Evolutionary conservation across 345 rosid genomes (phyloP).

Genomic region (Clausena lansium): DNA sequence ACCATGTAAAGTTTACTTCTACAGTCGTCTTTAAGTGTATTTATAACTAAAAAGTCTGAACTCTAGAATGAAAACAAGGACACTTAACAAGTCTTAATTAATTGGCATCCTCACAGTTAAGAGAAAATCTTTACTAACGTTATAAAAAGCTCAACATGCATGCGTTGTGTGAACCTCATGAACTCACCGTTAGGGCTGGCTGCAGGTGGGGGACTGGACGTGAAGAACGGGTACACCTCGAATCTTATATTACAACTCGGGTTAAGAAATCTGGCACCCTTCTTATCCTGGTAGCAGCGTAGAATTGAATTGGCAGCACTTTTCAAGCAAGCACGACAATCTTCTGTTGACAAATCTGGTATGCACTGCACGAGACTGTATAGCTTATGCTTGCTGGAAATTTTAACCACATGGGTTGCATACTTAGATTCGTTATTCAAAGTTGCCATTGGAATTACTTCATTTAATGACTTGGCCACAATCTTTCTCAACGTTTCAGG

Average conservation of each 20-base stretch:
- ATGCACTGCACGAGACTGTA: slow-evolving; percentile 26
- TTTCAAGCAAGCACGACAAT: not conserved
- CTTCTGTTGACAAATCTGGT: slow-evolving; percentile 1
- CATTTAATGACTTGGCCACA: not conserved
- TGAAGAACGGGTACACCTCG: slow-evolving; percentile 12
- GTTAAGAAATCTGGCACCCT: slow-evolving; percentile 9
- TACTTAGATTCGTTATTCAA: not conserved
- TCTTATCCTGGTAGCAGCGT: not conserved
- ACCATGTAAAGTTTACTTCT: not conserved
- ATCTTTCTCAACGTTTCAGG: not conserved
- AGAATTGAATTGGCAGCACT: not conserved
- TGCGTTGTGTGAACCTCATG: not conserved
- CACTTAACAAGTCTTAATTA: too few species aligned
- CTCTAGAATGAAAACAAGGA: too few species aligned
- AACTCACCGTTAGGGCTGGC: not conserved
- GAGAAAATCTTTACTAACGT: too few species aligned
- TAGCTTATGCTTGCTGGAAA: not conserved
- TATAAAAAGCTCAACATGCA: too few species aligned
- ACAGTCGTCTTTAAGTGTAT: not conserved
- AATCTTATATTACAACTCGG: slow-evolving; percentile 27
- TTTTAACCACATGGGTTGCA: not conserved
- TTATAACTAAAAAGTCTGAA: not conserved
- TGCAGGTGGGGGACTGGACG: not conserved
- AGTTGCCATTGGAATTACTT: not conserved
- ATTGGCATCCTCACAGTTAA: too few species aligned